Conservation (phyloP, 164 flowering plant species). For the Piper betle region DNA sequence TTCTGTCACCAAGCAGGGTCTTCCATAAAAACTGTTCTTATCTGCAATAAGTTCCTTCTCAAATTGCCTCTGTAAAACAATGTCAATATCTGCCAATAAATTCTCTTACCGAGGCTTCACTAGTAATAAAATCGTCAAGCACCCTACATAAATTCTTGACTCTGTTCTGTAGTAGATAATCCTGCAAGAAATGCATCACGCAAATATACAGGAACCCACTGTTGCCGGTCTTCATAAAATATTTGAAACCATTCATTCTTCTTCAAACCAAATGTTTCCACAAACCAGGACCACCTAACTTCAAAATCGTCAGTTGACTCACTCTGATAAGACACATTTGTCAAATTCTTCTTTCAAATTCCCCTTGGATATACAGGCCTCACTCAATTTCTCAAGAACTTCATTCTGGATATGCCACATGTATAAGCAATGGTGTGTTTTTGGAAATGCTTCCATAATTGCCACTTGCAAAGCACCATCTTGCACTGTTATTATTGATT, state of each 20-base stretch:
- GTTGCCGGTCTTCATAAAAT: slow-evolving; percentile 4
- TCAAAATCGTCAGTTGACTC: slow-evolving; percentile 11
- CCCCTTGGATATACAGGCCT: slow-evolving; percentile 1
- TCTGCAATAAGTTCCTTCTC: slow-evolving; percentile 5
- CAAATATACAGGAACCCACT: slow-evolving; percentile 12
- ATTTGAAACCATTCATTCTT: slow-evolving; percentile 9
- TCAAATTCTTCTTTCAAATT: slow-evolving; percentile 8
- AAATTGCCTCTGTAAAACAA: slow-evolving; percentile 4
- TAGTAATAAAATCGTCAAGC: slow-evolving; percentile 10
- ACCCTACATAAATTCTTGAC: slow-evolving; percentile 2
- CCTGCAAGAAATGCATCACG: slow-evolving; percentile 8
- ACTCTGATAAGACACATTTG: slow-evolving; percentile 3
- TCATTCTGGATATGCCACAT: slow-evolving; percentile 4
- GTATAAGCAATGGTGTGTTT: slow-evolving; percentile 7
- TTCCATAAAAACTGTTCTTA: neutral
- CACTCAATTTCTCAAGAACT: slow-evolving; percentile 5
- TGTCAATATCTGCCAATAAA: slow-evolving; percentile 3
- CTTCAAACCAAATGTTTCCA: slow-evolving; percentile 2
- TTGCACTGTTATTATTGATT: slow-evolving; percentile 5
- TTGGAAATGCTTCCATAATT: slow-evolving; percentile 6
- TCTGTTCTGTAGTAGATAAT: slow-evolving; percentile 4
- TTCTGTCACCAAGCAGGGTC: slow-evolving; percentile 5
- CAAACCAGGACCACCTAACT: slow-evolving; percentile 3
- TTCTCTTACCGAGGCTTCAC: slow-evolving; percentile 3
- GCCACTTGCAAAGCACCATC: slow-evolving; percentile 10